Conservation (phyloP, 345 rosid species). For the Citrus australasica region DNA sequence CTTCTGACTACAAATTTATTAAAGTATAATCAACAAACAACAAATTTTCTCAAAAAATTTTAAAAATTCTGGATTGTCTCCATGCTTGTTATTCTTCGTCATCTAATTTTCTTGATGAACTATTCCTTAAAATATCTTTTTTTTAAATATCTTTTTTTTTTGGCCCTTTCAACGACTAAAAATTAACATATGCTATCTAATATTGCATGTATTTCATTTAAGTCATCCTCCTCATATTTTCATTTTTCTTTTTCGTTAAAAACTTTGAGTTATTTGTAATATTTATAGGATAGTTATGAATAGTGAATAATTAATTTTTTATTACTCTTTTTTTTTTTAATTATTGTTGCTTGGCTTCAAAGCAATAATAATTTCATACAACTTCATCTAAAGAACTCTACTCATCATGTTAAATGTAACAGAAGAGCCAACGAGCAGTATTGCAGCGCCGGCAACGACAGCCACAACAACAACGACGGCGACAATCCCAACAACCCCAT, state of each 20-base stretch:
- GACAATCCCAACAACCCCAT: conserved; percentile 1
- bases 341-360: conserved; percentile 10
- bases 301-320: not conserved
- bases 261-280: too few species aligned
- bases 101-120: not conserved
- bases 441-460: conserved; percentile 7
- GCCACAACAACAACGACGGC: conserved; percentile 5
- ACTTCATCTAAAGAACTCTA: too few species aligned
- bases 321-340: not conserved
- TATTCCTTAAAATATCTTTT: not conserved
- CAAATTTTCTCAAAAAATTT: not conserved
- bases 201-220: conserved; percentile 19
- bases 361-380: not conserved
- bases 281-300: too few species aligned
- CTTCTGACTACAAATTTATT: not conserved
- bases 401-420: conserved; percentile 2
- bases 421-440: conserved; percentile 29
- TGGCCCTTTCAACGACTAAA: not conserved
- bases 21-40: not conserved
- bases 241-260: too few species aligned
- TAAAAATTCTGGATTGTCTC: not conserved
- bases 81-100: not conserved
- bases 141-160: not conserved
- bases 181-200: not conserved
- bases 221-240: not conserved